Evolutionary conservation across 164 flowering plant species (phyloP).

Genomic region (Magnolia sinica): DNA sequence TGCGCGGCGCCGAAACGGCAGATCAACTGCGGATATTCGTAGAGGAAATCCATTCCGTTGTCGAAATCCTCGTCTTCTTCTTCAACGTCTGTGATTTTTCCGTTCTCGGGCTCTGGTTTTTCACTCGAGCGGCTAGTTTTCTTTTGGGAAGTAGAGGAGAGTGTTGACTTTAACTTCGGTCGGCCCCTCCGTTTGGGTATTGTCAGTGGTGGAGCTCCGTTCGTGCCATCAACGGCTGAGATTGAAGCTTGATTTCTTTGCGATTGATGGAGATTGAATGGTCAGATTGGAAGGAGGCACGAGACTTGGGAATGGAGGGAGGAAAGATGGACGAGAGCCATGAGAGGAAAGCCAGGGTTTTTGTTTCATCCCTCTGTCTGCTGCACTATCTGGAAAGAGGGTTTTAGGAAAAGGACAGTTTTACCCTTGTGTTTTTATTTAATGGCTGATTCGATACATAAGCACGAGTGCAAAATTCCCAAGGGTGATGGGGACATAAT

Average conservation of each 20-base stretch:
- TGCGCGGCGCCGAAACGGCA: conserved; percentile 81
- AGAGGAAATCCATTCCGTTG: conserved; percentile 26
- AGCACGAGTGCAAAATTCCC: too few species aligned
- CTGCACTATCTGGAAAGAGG: neutral
- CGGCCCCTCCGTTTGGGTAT: conserved; percentile 42
- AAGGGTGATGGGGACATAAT: too few species aligned
- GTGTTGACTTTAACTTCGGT: conserved; percentile 11
- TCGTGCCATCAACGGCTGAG: conserved; percentile 27
- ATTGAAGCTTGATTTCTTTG: neutral
- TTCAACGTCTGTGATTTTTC: conserved; percentile 7
- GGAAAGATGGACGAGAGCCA: neutral
- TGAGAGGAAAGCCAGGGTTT: conserved; percentile 5
- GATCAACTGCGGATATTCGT: conserved; percentile 63
- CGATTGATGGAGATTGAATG: neutral
- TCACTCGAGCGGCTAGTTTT: conserved; percentile 27
- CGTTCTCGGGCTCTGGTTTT: conserved; percentile 8
- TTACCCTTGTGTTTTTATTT: neutral
- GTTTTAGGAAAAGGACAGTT: neutral
- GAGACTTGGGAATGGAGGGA: neutral
- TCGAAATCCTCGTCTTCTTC: conserved; percentile 16
- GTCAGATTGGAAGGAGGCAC: neutral
- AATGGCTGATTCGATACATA: too few species aligned
- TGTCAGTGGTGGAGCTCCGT: conserved; percentile 33
- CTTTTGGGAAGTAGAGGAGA: conserved; percentile 12
- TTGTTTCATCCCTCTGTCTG: neutral